Evolutionary conservation across 2,329 filamentous ascomycete genomes (phyloP), one percentile per base, ranked within the genome.

Genomic region (Aspergillus viridinutans): DNA sequence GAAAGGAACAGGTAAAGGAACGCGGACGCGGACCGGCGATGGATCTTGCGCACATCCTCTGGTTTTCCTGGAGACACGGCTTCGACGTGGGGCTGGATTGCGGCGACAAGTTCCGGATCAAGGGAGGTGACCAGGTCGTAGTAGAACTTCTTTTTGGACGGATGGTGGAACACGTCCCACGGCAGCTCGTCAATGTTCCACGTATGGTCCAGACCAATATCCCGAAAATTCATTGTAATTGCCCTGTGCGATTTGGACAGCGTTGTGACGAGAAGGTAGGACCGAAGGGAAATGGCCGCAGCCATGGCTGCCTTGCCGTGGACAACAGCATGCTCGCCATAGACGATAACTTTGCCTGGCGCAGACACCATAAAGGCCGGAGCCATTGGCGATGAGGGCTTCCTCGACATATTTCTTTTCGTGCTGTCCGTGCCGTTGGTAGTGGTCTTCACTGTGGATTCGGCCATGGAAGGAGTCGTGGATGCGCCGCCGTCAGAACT

Each of bases 331-430:
- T 99, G 94, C 75, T 99, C 94, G 64, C 94, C 94, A 77, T 93
- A 97, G 53, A 97, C 90, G 73, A 99, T 99, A 70, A 97, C 94
- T 74, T 99, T 99, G 62, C 93, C 95, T 0, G 94, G 94, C 2
- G 95, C 93, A 17, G 94, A 97, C 56, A 97, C 92, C 90, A 99
- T 96, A 73, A 99, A 99, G 59, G 92, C 81, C 47, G 93, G 92
- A 76, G 94, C 83, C 78, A 88, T 83, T 1, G 85, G 84, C 50
- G 83, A 83, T 23, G 78, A 80, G 5, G 72, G 58, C 60, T 80
- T 80, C 54, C 76, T 70, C 38, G 61, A 52, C 60, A 68, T 66
- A 21, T 58, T 49, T 47, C 56, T 62, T 40, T 57, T 61, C 7
- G 54, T 51, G 26, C 29, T 32, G 51, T 58, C 61, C 3, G 54